Base-by-base conservation (phyloP, 176 grass and related monocot genomes). In the Paspalum vaginatum region DNA sequence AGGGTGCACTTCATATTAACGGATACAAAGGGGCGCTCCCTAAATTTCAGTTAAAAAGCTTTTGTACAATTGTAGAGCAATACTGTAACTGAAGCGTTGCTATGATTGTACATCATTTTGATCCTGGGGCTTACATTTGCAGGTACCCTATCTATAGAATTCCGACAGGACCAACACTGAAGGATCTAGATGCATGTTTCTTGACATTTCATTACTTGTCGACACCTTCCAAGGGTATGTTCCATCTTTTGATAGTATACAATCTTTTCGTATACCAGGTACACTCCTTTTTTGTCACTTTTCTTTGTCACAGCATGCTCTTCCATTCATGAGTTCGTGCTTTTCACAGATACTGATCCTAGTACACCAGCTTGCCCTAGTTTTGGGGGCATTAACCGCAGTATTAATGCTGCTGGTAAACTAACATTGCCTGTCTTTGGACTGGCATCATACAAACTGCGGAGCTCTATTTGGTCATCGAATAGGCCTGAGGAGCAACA, bases 101-200 rank as follows among this genome's bases (percentile, higher is more conserved):
- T 82, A 55, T 37, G 43, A 40, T 66, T 79, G 61, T 57, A 40
- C 62, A 58, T 73, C 55, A 24, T 41, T 74, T 84, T 84, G 75
- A 88, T 79, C 77, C 42, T 63, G 50, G 42, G 70, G 26, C 66
- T 82, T 89, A 75, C 54, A 79, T 66, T 79, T 92, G 75, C 88
- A 97, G 95, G 95, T 97, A 97, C 76, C 95, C 95, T 20, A 97
- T 97, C 69, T 97, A 97, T 74, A 84, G 91, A 85, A 97, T 97
- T 50, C 95, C 95, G 9, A 94, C 89, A 48, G 95, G 95, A 72
- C 95, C 95, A 74, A 97, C 91, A 60, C 83, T 97, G 48, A 97
- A 88, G 83, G 95, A 97, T 63, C 81, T 97, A 40, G 89, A 94
- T 70, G 91, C 95, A 52, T 97, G 95, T 83, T 97, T 97, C 69